Evolutionary conservation across 768 basidiomycete species (phyloP), one percentile per base, ranked within the genome.

Genomic region (Termitomyces sp.): DNA sequence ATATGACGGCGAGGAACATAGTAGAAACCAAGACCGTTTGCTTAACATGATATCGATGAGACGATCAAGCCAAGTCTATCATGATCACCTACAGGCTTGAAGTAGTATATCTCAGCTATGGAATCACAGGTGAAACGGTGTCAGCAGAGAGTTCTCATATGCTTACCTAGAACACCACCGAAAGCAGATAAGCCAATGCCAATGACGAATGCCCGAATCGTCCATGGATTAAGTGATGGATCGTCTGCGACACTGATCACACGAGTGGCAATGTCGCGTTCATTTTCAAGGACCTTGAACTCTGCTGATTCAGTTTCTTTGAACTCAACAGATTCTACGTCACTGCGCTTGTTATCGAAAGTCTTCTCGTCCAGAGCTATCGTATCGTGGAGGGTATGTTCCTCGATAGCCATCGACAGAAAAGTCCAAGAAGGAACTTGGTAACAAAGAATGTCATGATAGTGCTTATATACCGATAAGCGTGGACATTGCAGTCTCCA

Each of bases 71-170:
- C 29, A 28, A 6, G 22, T 18, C 5, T 36, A 13, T 34, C n/a
- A 9, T 10, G 8, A 41, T 20, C 8, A 50, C 70, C 56, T 62
- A 80, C 81, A 4, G 81, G 81, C 67, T 84, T 83, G 68, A 83
- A 84, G 64, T 84, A 84, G 65, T 82, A 83, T 28, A 84, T 83
- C 61, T 84, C 76, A 34, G 81, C 81, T 81, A 31, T 10, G 55
- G 18, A 62, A 39, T 48, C 4, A 51, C 20, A 62, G 34, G 47
- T 55, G 51, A 22, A 61, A 56, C 54, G 44, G 47, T 54, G 45
- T 46, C 18, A 34, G 37, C 51, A 54, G 33, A 41, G 18, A 28
- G 3, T 49, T 34, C 39, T 13, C 51, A 39, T 33, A 33, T 37
- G 63, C 66, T 12, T 62, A 77, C 80, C 80, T 24, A 84, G 70